phyloP scores from a whole-genome alignment of 805 yeast genomes.

The Lachancea thermotolerans region DNA sequence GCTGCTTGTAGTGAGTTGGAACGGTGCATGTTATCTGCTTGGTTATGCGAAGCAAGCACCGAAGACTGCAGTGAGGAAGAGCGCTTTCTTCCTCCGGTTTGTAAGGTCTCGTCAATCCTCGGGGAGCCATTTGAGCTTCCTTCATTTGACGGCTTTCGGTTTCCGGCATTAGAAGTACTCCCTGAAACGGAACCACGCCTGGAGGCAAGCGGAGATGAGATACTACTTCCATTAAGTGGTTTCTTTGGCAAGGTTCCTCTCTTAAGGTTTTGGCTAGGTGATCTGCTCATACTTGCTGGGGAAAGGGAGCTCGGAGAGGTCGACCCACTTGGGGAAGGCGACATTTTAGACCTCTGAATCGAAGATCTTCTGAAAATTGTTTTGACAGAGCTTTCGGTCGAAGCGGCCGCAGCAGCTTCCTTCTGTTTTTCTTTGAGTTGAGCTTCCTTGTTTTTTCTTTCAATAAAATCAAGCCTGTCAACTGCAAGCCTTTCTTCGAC shows the following conservation, averaged over 20 bases:
- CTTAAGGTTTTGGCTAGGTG: constrained; percentile 16
- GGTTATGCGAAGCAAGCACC: constrained; percentile 1
- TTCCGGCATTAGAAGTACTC: not conserved
- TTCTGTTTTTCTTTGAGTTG: not conserved
- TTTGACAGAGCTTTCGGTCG: not conserved
- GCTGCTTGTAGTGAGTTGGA: constrained; percentile 28
- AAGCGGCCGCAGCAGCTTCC: not conserved
- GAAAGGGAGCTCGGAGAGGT: constrained; percentile 15
- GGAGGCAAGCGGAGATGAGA: constrained; percentile 15
- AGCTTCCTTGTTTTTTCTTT: constrained; percentile 8
- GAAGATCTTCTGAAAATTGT: constrained; percentile 9
- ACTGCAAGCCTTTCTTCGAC: constrained; percentile 24
- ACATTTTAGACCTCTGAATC: constrained; percentile 5
- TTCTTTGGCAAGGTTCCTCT: constrained; percentile 13
- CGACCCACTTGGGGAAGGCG: constrained; percentile 13
- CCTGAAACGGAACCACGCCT: constrained; percentile 16
- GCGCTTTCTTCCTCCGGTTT: constrained; percentile 13
- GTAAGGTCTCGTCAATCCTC: not conserved
- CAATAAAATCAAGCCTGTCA: constrained; percentile 21
- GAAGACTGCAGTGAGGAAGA: constrained; percentile 31
- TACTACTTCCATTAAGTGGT: constrained; percentile 5
- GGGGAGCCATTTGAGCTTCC: not conserved
- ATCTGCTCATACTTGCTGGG: constrained; percentile 17
- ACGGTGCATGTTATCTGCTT: constrained; percentile 10
- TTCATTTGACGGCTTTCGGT: constrained; percentile 2